These are phyloP conservation scores for Macadamia tetraphylla DNA, from an alignment of 164 flowering plant species.

Conservation along the genomic window DNA sequence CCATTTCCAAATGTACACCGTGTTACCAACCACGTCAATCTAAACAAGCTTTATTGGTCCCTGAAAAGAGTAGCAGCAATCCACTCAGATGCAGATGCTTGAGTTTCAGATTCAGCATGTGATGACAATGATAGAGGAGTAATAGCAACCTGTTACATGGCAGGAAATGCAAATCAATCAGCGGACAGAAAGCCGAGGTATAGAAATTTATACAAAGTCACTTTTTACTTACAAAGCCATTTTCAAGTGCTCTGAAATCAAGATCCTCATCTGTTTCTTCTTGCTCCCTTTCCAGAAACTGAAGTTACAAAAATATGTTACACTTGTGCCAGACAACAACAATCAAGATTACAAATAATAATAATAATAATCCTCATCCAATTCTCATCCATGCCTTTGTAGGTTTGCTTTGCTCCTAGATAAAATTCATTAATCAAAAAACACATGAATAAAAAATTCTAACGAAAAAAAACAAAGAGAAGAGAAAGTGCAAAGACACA, in stretches of 20 bases:
- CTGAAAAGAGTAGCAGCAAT: slow-evolving; percentile 37
- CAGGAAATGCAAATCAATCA: neutral
- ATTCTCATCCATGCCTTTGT: too few relatives aligned
- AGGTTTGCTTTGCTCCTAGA: too few relatives aligned
- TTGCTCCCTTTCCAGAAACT: slow-evolving; percentile 69
- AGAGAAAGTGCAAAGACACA: too few relatives aligned
- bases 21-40: slow-evolving; percentile 7
- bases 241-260: slow-evolving; percentile 81
- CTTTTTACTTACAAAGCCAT: slow-evolving; percentile 78
- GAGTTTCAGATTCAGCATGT: slow-evolving; percentile 37
- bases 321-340: neutral
- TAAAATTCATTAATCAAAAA: neutral
- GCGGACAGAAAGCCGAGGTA: neutral
- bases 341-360: neutral
- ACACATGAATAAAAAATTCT: neutral
- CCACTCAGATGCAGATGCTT: slow-evolving; percentile 60
- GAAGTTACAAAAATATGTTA: slow-evolving; percentile 16
- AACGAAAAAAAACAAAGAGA: too few relatives aligned
- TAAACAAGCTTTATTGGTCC: slow-evolving; percentile 21
- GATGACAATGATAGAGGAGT: slow-evolving; percentile 53
- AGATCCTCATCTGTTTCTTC: slow-evolving; percentile 65
- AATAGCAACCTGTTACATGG: slow-evolving; percentile 47
- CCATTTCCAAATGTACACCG: slow-evolving; percentile 29
- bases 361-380: too few relatives aligned
- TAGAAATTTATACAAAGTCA: neutral